phyloP scores from a whole-genome alignment of 225 moss, liverwort and hornwort genomes.

The Marchantia polymorpha region DNA sequence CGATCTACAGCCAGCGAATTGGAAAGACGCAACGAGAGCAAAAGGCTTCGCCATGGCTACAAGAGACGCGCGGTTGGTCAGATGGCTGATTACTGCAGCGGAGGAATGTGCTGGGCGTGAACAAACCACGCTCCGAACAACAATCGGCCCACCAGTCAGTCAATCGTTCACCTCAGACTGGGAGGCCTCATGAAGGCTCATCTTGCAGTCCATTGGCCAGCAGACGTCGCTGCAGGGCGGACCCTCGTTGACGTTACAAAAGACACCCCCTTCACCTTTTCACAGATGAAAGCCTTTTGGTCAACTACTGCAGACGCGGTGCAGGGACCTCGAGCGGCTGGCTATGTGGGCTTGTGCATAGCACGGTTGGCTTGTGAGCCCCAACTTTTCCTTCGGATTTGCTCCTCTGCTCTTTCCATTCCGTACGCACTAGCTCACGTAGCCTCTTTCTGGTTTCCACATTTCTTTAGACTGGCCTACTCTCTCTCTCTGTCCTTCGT shows the following conservation, averaged over 20 bases:
- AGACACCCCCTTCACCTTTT: neutral
- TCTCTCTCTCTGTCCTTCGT: too few relatives aligned
- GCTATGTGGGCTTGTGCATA: neutral
- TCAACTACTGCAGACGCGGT: neutral
- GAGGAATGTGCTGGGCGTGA: neutral
- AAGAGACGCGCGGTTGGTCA: neutral
- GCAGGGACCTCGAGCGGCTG: neutral
- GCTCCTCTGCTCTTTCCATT: neutral
- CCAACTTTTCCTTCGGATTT: neutral
- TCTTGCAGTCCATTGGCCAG: neutral
- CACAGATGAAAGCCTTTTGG: neutral
- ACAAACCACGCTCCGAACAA: neutral
- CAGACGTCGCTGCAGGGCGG: neutral
- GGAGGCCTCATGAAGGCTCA: neutral
- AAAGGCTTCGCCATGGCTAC: too few relatives aligned
- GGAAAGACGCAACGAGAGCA: too few relatives aligned
- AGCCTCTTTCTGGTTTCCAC: too few relatives aligned
- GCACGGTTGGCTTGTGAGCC: neutral
- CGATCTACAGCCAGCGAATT: too few relatives aligned
- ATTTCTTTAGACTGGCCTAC: neutral
- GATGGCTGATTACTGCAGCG: neutral
- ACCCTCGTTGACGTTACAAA: conserved; percentile 8
- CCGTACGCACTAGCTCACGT: neutral
- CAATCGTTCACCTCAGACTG: neutral
- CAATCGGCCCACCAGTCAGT: neutral